These are phyloP conservation scores for Boletellus ananiceps DNA, from an alignment of 768 basidiomycete genomes.

Conservation along the genomic window DNA sequence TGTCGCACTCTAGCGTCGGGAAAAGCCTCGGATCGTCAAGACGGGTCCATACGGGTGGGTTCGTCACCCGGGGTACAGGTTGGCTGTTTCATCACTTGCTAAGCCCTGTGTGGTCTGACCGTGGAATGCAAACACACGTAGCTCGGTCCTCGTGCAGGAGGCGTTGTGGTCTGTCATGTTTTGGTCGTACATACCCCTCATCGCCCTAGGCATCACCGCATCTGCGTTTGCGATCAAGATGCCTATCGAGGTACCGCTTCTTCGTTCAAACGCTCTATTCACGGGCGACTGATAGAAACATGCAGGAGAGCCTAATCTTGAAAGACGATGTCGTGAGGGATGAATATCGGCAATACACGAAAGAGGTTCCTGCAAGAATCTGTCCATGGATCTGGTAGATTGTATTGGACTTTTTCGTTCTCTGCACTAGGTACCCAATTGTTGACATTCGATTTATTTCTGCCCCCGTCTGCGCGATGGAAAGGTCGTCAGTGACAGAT, in stretches of 20 bases:
- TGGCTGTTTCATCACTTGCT: neutral
- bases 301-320: constrained; percentile 17
- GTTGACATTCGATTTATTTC: too few species aligned
- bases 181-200: constrained; percentile 30
- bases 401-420: too few species aligned
- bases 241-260: constrained; percentile 26
- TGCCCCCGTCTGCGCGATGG: too few species aligned
- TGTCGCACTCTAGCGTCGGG: constrained; percentile 18
- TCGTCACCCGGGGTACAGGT: constrained; percentile 33
- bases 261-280: neutral
- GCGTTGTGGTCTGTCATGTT: constrained; percentile 22
- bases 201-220: constrained; percentile 14
- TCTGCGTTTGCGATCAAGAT: constrained; percentile 27
- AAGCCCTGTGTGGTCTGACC: neutral
- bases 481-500: too few species aligned
- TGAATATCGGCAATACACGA: too few species aligned
- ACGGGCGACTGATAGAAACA: neutral
- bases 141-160: constrained; percentile 19
- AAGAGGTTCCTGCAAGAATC: too few species aligned
- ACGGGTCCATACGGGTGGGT: constrained; percentile 33
- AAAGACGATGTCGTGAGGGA: too few species aligned
- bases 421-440: too few species aligned
- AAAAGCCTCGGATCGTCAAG: constrained; percentile 29
- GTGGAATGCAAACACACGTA: neutral
- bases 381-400: too few species aligned